Evolutionary conservation across 2,329 filamentous ascomycete species (phyloP), one percentile per base, ranked within the genome.

Genomic region (Amauroascus verrucosus): DNA sequence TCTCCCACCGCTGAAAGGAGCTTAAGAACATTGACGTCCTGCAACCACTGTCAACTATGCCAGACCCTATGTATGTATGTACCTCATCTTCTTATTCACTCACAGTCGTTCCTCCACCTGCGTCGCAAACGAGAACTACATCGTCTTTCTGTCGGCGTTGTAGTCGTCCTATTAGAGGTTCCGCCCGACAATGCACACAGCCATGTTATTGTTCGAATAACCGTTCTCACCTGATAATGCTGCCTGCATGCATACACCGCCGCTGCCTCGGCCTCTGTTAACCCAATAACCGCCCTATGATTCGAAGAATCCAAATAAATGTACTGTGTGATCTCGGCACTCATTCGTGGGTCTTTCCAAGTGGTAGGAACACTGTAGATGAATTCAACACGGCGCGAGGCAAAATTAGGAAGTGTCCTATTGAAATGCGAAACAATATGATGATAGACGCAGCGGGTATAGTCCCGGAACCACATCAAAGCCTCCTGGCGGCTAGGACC

Each of bases 371-470:
- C 49, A 37, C 54, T 55, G 35, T 43, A 55, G 20, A 53, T 47
- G 24, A 52, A 55, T 43, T 55, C 41, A 18, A 53, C 54, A 13
- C 43, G 22, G 18, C 43, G 49, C 16, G 54, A 48, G 16, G 53
- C 11, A 60, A 41, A 65, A 59, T 11, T 56, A 58, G 38, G 54
- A 22, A 48, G 41, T 26, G 43, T 53, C 16, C 44, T 49, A 18
- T 40, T 28, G 32, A 55, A 48, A 18, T 44, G 18, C 22, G 13
- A 30, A n/a, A 46, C 30, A 30, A 53, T 37, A 50, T 67, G 65
- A 35, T 62, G 55, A 58, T 68, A 67, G 24, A 71, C 48, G 57
- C 61, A 65, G n/a, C 56, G 53, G 32, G 67, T 62, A 52, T 67
- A 55, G 30, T 53, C 49, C 6, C 28, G 24, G 22, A 55, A 53